These are phyloP conservation scores for Malassezia equina DNA, from an alignment of 1,284 basidiomycete genomes.

Conservation along the genomic window DNA sequence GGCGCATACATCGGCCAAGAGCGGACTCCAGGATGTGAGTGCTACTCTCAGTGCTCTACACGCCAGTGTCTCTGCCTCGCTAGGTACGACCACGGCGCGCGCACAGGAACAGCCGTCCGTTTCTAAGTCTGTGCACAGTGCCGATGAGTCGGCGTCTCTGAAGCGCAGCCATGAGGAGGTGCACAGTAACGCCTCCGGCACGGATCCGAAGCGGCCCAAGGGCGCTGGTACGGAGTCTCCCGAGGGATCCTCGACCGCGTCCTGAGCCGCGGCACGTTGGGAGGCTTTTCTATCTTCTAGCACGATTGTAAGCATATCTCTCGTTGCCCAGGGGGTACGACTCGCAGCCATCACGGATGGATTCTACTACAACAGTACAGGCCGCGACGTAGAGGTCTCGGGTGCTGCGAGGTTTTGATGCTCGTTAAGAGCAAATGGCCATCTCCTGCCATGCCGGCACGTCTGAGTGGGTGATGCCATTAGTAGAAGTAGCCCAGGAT, in stretches of 20 bases:
- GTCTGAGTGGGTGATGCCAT: slow-evolving; percentile 4
- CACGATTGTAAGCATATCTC: not conserved
- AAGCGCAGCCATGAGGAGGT: not conserved
- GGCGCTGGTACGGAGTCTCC: not conserved
- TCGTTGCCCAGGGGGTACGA: slow-evolving; percentile 16
- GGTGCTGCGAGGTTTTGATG: slow-evolving; percentile 16
- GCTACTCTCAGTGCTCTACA: not conserved
- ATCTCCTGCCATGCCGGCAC: not conserved
- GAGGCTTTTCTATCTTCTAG: not conserved
- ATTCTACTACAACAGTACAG: slow-evolving; percentile 15
- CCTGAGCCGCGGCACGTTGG: not conserved
- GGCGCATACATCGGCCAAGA: not conserved
- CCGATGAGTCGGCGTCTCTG: not conserved
- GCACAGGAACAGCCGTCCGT: not conserved
- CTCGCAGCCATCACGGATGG: slow-evolving; percentile 8
- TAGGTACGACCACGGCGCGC: not conserved
- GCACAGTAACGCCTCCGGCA: not conserved
- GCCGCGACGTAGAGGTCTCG: slow-evolving; percentile 9
- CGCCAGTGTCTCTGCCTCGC: not conserved
- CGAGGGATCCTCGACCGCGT: not conserved
- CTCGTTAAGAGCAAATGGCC: not conserved
- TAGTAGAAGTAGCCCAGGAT: slow-evolving; percentile 49
- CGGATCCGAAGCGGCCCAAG: not conserved
- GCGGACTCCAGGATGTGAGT: not conserved
- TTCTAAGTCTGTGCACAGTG: not conserved